phyloP scores from a whole-genome alignment of 331 rosid genomes.

The Dryas integrifolia region DNA sequence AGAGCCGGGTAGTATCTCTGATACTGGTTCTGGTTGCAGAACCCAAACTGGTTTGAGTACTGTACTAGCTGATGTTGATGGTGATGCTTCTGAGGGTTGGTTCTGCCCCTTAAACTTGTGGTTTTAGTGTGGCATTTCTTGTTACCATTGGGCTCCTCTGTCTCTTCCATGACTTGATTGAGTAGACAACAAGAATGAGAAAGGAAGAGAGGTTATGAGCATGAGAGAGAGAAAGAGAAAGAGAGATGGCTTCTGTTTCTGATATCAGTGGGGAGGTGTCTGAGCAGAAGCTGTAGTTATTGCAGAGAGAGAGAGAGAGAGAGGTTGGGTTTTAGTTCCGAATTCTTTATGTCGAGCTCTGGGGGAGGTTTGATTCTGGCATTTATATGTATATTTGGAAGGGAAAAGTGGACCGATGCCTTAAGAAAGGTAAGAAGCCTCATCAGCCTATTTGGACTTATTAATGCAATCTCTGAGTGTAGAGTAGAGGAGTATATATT shows the following conservation, averaged over 20 bases:
- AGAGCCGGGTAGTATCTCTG: slow-evolving; percentile 73
- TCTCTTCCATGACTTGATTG: slow-evolving; percentile 62
- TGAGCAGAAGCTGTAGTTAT: slow-evolving; percentile 44
- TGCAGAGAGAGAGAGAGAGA: slow-evolving; percentile 27
- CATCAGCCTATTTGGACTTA: slow-evolving; percentile 35
- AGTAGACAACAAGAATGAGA: slow-evolving; percentile 23
- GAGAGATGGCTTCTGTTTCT: slow-evolving; percentile 24
- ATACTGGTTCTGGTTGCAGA: slow-evolving; percentile 55
- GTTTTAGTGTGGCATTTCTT: slow-evolving; percentile 55
- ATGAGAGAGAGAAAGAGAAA: slow-evolving; percentile 24
- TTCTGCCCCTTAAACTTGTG: slow-evolving; percentile 38
- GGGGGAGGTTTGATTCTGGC: slow-evolving; percentile 30
- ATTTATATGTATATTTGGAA: slow-evolving; percentile 14
- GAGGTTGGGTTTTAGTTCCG: slow-evolving; percentile 40
- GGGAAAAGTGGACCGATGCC: slow-evolving; percentile 36
- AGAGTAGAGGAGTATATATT: background rate
- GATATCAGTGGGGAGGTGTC: slow-evolving; percentile 26
- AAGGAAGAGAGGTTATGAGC: slow-evolving; percentile 17
- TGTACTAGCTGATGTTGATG: slow-evolving; percentile 54
- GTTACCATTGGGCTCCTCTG: slow-evolving; percentile 63
- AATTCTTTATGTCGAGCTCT: slow-evolving; percentile 35
- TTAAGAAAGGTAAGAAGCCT: slow-evolving; percentile 27
- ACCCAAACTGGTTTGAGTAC: slow-evolving; percentile 55
- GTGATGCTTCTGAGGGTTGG: slow-evolving; percentile 50
- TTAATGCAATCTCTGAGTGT: slow-evolving; percentile 33